A percentile compares a stretch with the other conserved stretches of the same genome.
Conservation (phyloP, 768 basidiomycete genomes). For the Coprinopsis strossmayeri region DNA sequence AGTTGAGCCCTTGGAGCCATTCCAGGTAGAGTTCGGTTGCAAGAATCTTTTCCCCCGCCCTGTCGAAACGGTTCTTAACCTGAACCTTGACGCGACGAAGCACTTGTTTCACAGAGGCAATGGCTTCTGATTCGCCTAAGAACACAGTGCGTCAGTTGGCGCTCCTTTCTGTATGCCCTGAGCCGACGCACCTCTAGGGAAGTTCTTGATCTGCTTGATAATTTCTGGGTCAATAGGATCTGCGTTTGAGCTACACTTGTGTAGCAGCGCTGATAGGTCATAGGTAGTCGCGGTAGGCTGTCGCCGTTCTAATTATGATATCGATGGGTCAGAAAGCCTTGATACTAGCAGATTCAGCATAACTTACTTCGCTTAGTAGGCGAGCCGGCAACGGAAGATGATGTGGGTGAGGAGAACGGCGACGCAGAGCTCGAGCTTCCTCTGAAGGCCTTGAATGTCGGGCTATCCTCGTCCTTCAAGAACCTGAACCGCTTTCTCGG, state of each 20-base stretch:
- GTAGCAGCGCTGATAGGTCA: constrained; percentile 1
- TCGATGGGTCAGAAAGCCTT: constrained; percentile 2
- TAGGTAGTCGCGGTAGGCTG: neutral
- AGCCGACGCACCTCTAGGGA: constrained; percentile 15
- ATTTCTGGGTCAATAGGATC: constrained; percentile 11
- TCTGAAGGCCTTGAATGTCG: constrained; percentile 7
- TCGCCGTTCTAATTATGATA: constrained; percentile 1
- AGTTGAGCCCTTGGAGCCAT: constrained; percentile 34
- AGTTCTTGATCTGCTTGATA: constrained; percentile 18
- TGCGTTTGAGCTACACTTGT: neutral
- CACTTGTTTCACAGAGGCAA: constrained; percentile 23
- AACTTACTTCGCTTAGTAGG: constrained; percentile 23
- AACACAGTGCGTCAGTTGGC: constrained; percentile 6
- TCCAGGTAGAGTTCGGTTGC: constrained; percentile 37
- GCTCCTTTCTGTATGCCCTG: constrained; percentile 11
- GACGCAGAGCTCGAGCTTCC: neutral
- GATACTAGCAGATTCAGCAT: neutral
- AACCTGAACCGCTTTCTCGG: constrained; percentile 20
- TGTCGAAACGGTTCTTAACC: constrained; percentile 24
- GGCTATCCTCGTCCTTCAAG: constrained; percentile 16
- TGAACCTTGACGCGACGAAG: constrained; percentile 24
- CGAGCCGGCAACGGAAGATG: constrained; percentile 11
- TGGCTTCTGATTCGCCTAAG: constrained; percentile 10
- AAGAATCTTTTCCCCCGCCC: constrained; percentile 23
- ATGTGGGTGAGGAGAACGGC: neutral